Conservation (phyloP, 2,329 filamentous ascomycete species). For the Xylariaceae sp. region DNA sequence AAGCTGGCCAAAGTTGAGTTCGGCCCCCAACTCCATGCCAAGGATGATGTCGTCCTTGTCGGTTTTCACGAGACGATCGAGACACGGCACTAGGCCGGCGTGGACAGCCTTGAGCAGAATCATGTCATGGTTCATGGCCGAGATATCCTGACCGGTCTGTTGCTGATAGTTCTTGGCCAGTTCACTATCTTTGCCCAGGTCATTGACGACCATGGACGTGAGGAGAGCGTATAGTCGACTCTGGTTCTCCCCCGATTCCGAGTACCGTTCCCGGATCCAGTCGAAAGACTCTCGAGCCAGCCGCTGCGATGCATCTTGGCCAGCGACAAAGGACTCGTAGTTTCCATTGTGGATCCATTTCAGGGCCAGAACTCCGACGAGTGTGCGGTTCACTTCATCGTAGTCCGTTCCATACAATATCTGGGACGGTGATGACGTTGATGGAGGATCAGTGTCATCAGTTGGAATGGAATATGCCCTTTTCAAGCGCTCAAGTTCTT, state of each 20-base stretch:
- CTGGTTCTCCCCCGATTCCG: conserved; percentile 8
- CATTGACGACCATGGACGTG: conserved; percentile 31
- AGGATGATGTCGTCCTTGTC: conserved; percentile 25
- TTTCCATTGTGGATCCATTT: conserved; percentile 32
- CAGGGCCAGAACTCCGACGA: conserved; percentile 31
- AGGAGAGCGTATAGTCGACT: conserved; percentile 27
- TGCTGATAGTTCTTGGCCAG: conserved; percentile 20
- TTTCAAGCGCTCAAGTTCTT: conserved; percentile 27
- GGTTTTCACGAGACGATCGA: conserved; percentile 20
- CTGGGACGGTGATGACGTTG: conserved; percentile 21
- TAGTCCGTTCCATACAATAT: conserved; percentile 28
- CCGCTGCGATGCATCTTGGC: conserved; percentile 19
- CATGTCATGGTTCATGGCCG: conserved; percentile 26
- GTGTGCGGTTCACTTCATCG: conserved; percentile 35
- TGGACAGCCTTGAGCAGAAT: conserved; percentile 26
- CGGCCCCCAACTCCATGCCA: conserved; percentile 30
- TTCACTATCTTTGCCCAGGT: conserved; percentile 32
- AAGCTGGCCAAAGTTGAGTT: conserved; percentile 34
- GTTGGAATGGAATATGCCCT: conserved; percentile 22
- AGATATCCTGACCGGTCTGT: conserved; percentile 9
- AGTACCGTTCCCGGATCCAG: conserved; percentile 18
- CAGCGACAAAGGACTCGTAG: conserved; percentile 27
- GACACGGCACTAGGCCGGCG: conserved; percentile 22
- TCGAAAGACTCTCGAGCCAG: conserved; percentile 26
- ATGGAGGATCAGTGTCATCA: conserved; percentile 3